Percentiles rank a stretch among this genome's conserved stretches.
Conservation (phyloP, 768 basidiomycete genomes). For the Pleurotus djamor region DNA sequence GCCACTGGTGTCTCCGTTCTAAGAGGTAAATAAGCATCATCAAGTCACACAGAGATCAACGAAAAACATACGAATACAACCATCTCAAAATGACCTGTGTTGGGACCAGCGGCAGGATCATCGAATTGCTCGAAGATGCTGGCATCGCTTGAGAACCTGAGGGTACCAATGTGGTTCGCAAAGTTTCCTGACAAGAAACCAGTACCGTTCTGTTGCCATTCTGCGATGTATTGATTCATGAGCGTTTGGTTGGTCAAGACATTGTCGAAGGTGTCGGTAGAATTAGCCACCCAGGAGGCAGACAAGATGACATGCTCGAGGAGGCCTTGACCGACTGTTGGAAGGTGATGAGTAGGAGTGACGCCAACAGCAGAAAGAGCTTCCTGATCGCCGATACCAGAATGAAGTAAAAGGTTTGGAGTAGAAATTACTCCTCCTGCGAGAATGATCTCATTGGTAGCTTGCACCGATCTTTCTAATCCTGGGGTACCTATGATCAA, state of each 20-base stretch:
- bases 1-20: not conserved
- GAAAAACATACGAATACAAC: slow-evolving; percentile 13
- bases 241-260: slow-evolving; percentile 20
- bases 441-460: slow-evolving; percentile 30
- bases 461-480: slow-evolving; percentile 14
- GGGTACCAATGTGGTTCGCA: slow-evolving; percentile 15
- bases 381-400: slow-evolving; percentile 27
- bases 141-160: slow-evolving; percentile 15
- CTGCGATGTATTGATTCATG: slow-evolving; percentile 15
- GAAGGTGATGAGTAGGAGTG: slow-evolving; percentile 28
- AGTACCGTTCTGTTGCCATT: slow-evolving; percentile 23
- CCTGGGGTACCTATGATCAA: not conserved
- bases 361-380: slow-evolving; percentile 20
- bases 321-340: slow-evolving; percentile 32
- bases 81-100: slow-evolving; percentile 18
- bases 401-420: slow-evolving; percentile 26
- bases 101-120: slow-evolving; percentile 21
- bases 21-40: slow-evolving; percentile 2
- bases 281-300: slow-evolving; percentile 19
- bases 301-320: slow-evolving; percentile 23
- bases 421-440: slow-evolving; percentile 30
- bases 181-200: slow-evolving; percentile 18
- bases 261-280: slow-evolving; percentile 22
- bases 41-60: not conserved
- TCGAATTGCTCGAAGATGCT: slow-evolving; percentile 12